Base-by-base conservation (phyloP, 768 basidiomycete genomes). In the Lactifluus pinguis region DNA sequence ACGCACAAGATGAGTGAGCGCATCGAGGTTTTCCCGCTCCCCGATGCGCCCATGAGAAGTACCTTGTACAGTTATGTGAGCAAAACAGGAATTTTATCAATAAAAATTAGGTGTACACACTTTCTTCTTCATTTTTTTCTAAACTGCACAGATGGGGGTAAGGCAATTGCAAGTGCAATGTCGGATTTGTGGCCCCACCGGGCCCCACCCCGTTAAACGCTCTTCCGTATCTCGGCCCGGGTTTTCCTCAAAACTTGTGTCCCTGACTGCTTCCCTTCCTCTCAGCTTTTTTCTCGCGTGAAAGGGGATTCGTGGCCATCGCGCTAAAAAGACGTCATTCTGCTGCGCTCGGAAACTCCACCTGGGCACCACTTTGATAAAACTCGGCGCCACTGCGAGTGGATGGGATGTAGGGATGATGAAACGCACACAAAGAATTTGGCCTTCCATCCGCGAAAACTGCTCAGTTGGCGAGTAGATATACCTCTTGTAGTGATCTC, bases 21-120 rank as follows among this genome's bases (percentile, higher is more conserved):
- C 97, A 99, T 99, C 6, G 95, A 98, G 11, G 95, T 98, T 79
- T 92, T 92, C 59, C 89, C 89, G 69, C 90, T 92, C 65, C 91
- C 92, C 21, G 90, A 92, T 69, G 94, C 93, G 66, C 97, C 97
- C 97, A 99, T 99, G 63, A 98, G 80, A 67, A 99, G 84, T 49
- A 98, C 93, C 95, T 98, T 98, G 29, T 9, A 48, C 17, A 13
- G 21, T 10, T 25, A 14, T 48, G n/a, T 49, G 10, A 55, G 15
- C 49, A 19, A 48, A 9, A n/a, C n/a, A n/a, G 32, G 42, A 29
- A 25, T 25, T 25, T 52, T 2, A 34, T 36, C 21, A 38, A 19
- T 15, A 2, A 14, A 15, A 0, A 14, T 21, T 44, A 53, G 8
- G n/a, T 1, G 4, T 14, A 8, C 45, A 21, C 52, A 68, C 74